Conservation (phyloP, 352 stramenopile genomes). For the Thalassiosira sp. region DNA sequence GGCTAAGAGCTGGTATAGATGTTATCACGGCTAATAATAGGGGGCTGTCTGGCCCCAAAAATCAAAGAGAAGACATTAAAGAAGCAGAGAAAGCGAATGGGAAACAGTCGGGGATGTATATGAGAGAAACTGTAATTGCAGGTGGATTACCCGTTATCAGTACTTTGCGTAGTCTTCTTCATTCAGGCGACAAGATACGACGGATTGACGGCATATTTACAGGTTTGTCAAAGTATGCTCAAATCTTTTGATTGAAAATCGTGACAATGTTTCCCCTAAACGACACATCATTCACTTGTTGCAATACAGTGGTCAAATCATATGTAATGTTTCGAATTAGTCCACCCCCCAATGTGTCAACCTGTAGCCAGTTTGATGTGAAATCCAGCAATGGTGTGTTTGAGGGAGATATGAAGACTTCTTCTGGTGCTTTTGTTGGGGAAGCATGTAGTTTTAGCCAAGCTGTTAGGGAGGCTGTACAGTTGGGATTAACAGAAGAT, state of each 20-base stretch:
- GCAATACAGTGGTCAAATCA: conserved; percentile 81
- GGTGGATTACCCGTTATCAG: conserved; percentile 90
- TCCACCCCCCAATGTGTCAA: conserved; percentile 36
- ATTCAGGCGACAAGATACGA: conserved; percentile 90
- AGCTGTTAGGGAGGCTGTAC: conserved; percentile 79
- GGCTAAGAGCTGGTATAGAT: conserved; percentile 89
- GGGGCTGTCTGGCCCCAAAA: conserved; percentile 83
- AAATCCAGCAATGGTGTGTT: conserved; percentile 48
- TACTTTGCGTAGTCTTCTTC: conserved; percentile 91
- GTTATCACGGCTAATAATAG: conserved; percentile 93
- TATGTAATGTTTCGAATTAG: conserved; percentile 84
- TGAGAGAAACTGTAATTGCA: conserved; percentile 89
- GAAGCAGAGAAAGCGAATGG: conserved; percentile 46
- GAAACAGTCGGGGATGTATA: conserved; percentile 71
- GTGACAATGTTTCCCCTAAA: conserved; percentile 2
- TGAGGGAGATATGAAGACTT: conserved; percentile 46
- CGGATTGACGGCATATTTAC: conserved; percentile 88
- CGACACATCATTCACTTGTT: conserved; percentile 51
- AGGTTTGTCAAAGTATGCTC: neutral
- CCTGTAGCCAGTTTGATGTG: conserved; percentile 52
- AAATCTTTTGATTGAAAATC: neutral
- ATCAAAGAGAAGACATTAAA: conserved; percentile 84
- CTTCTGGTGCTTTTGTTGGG: conserved; percentile 30
- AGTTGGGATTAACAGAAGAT: conserved; percentile 85
- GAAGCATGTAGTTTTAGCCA: conserved; percentile 78